phyloP scores from a whole-genome alignment of 1,284 basidiomycete species.

The Tylopilus orsonianus region DNA sequence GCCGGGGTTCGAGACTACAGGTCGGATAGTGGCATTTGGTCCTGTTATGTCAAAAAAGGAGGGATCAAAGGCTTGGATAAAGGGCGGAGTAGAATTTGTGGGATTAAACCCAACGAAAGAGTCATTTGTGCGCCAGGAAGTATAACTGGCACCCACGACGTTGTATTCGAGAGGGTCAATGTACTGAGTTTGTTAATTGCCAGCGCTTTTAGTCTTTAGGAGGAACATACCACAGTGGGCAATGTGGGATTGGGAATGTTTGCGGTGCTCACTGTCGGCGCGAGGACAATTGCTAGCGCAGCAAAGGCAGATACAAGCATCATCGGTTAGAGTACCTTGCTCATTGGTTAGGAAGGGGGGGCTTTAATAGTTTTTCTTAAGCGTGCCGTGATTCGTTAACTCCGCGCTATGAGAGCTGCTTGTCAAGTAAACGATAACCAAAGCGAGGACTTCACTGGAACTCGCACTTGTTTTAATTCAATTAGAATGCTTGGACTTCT shows the following conservation, averaged over 20 bases:
- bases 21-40: conserved; percentile 51
- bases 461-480: too few relatives aligned
- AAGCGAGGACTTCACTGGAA: too few relatives aligned
- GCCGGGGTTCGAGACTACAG: conserved; percentile 55
- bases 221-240: conserved; percentile 21
- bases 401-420: too few relatives aligned
- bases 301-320: background rate
- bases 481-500: too few relatives aligned
- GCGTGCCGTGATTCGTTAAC: too few relatives aligned
- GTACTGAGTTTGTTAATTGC: conserved; percentile 46
- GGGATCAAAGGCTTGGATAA: conserved; percentile 69
- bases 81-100: conserved; percentile 47
- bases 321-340: too few relatives aligned
- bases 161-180: conserved; percentile 43
- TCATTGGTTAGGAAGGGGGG: too few relatives aligned
- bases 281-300: background rate
- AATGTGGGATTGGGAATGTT: conserved; percentile 1
- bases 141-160: conserved; percentile 41
- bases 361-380: too few relatives aligned
- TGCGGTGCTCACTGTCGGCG: background rate
- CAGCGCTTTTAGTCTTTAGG: background rate
- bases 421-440: too few relatives aligned
- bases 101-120: conserved; percentile 47
- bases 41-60: conserved; percentile 64
- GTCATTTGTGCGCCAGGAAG: conserved; percentile 35